phyloP scores from a whole-genome alignment of 306 rosid species.

The Cucurbita moschata region DNA sequence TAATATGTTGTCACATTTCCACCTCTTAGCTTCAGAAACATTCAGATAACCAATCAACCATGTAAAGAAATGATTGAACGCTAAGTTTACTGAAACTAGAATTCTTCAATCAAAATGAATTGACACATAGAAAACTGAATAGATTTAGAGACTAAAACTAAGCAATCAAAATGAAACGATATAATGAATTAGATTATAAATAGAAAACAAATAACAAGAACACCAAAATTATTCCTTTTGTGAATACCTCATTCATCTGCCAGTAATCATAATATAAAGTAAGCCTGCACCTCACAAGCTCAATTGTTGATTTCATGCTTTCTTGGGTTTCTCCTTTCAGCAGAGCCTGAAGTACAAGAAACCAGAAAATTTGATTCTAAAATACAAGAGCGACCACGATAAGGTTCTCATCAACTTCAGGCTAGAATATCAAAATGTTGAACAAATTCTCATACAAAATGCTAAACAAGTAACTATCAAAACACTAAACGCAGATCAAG shows the following conservation, averaged over 20 bases:
- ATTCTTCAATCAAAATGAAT: neutral
- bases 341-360: conserved; percentile 31
- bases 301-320: conserved; percentile 28
- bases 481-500: too few species aligned
- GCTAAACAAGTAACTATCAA: too few species aligned
- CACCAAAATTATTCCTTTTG: conserved; percentile 10
- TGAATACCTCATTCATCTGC: conserved; percentile 86
- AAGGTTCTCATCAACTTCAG: neutral
- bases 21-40: neutral
- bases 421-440: neutral
- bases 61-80: neutral
- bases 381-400: neutral
- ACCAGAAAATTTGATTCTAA: neutral
- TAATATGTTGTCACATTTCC: neutral
- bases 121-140: neutral
- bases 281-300: conserved; percentile 80
- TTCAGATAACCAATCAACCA: neutral
- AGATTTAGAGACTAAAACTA: too few species aligned
- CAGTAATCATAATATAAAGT: conserved; percentile 81
- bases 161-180: neutral
- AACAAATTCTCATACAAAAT: too few species aligned
- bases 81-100: neutral
- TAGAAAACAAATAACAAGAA: neutral
- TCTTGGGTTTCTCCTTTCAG: conserved; percentile 34
- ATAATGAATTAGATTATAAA: neutral